Percentiles rank a stretch among this genome's conserved stretches.
Evolutionary conservation across 176 grass and related monocot genomes (phyloP).

Genomic region (Elaeis guineensis): DNA sequence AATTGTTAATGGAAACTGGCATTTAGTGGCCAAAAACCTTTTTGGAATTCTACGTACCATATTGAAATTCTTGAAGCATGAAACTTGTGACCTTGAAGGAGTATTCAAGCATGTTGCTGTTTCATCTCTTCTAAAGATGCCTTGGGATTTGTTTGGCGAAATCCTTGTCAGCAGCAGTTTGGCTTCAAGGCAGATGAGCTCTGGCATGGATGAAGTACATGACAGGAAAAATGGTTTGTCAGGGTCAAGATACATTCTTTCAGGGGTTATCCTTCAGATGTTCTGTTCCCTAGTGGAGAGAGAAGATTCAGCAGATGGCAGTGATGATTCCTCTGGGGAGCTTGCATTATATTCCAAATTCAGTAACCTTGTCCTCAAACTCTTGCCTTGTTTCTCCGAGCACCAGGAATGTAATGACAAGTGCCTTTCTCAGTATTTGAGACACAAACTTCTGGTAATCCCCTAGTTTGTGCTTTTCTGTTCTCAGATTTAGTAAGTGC

Average conservation of each 20-base stretch:
- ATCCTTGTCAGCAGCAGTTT: conserved; percentile 14
- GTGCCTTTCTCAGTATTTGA: conserved; percentile 46
- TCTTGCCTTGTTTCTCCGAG: conserved; percentile 38
- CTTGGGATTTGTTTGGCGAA: conserved; percentile 35
- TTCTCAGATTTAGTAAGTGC: too few species aligned
- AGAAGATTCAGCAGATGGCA: conserved; percentile 27
- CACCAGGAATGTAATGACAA: conserved; percentile 21
- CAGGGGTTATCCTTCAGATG: conserved; percentile 63
- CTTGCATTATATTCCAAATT: conserved; percentile 39
- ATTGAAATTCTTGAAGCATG: conserved; percentile 61
- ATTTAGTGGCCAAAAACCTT: conserved; percentile 32
- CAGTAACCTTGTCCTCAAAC: conserved; percentile 39
- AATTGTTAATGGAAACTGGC: conserved; percentile 16
- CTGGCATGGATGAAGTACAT: conserved; percentile 14
- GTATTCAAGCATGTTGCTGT: conserved; percentile 42
- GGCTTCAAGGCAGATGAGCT: background rate
- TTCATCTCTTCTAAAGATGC: conserved; percentile 48
- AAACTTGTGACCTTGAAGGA: conserved; percentile 32
- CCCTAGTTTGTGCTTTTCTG: too few species aligned
- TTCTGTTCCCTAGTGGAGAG: conserved; percentile 65
- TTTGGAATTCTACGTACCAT: conserved; percentile 60
- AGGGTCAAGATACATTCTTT: conserved; percentile 29
- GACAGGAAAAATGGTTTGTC: conserved; percentile 11
- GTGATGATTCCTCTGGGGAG: conserved; percentile 19
- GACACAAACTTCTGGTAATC: conserved; percentile 65